Conservation (phyloP, 2,329 filamentous ascomycete genomes). For the Sclerotinia borealis region DNA sequence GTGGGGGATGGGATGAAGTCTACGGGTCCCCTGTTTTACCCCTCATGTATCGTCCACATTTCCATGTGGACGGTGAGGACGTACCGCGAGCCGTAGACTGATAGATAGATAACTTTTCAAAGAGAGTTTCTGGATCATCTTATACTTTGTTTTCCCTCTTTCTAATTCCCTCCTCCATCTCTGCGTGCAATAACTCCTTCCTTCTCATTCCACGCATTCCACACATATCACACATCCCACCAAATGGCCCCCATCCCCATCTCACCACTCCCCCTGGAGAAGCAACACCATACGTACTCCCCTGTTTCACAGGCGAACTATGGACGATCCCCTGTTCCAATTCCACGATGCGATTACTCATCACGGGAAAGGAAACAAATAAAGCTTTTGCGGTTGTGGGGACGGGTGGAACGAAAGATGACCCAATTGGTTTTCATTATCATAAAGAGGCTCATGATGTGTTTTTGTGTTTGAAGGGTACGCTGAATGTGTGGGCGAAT, state of each 20-base stretch:
- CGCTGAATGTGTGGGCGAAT: slow-evolving; percentile 51
- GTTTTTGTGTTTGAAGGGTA: slow-evolving; percentile 50
- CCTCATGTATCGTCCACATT: neutral
- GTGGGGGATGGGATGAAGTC: neutral
- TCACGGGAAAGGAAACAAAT: slow-evolving; percentile 27
- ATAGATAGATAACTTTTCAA: neutral
- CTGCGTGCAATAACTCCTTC: neutral
- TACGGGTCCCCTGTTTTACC: no score
- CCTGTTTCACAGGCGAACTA: slow-evolving; percentile 25
- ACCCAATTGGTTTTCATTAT: slow-evolving; percentile 46
- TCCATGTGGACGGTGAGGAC: neutral
- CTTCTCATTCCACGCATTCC: neutral
- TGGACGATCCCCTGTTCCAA: slow-evolving; percentile 28
- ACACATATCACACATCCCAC: no score
- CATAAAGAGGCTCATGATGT: slow-evolving; percentile 52
- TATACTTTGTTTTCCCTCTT: neutral
- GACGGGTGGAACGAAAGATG: slow-evolving; percentile 25
- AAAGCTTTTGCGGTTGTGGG: slow-evolving; percentile 27
- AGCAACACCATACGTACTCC: slow-evolving; percentile 19
- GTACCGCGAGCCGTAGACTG: neutral
- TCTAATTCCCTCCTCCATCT: neutral
- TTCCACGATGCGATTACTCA: slow-evolving; percentile 24
- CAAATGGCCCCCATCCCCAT: neutral
- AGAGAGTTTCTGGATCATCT: neutral
- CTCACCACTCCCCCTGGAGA: slow-evolving; percentile 4